Conservation (phyloP, 2,329 filamentous ascomycete species). For the Cladophialophora exuberans region DNA sequence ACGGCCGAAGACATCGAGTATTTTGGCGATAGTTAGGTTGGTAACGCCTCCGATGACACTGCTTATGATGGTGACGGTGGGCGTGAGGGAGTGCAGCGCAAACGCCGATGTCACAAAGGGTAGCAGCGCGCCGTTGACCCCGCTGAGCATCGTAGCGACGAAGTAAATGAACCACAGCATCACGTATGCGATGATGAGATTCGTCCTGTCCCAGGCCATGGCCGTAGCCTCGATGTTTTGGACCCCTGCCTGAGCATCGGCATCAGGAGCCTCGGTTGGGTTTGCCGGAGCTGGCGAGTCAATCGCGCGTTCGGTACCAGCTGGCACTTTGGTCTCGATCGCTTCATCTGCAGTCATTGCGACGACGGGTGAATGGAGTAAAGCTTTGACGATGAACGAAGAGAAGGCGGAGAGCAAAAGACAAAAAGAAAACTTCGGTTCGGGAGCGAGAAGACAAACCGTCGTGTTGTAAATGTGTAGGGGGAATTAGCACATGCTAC, state of each 20-base stretch:
- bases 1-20: conserved; percentile 65
- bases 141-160: conserved; percentile 39
- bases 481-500: too few species aligned
- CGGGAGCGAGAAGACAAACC: too few species aligned
- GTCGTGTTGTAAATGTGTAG: too few species aligned
- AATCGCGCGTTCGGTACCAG: too few species aligned
- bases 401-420: too few species aligned
- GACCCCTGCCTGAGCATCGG: conserved; percentile 52
- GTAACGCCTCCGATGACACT: conserved; percentile 58
- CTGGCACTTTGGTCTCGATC: too few species aligned
- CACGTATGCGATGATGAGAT: conserved; percentile 45
- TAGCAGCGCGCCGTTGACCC: conserved; percentile 42
- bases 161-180: conserved; percentile 46
- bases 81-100: conserved; percentile 54
- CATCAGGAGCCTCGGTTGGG: too few species aligned
- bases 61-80: conserved; percentile 57
- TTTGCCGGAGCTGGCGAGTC: too few species aligned
- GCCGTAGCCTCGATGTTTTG: conserved; percentile 58
- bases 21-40: conserved; percentile 63
- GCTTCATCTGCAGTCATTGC: too few species aligned
- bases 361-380: too few species aligned
- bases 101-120: conserved; percentile 58
- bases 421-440: too few species aligned
- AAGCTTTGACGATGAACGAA: too few species aligned
- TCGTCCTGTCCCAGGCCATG: conserved; percentile 53